Conservation (phyloP, 2,329 filamentous ascomycete genomes). For the Ceratocystis colombiana region DNA sequence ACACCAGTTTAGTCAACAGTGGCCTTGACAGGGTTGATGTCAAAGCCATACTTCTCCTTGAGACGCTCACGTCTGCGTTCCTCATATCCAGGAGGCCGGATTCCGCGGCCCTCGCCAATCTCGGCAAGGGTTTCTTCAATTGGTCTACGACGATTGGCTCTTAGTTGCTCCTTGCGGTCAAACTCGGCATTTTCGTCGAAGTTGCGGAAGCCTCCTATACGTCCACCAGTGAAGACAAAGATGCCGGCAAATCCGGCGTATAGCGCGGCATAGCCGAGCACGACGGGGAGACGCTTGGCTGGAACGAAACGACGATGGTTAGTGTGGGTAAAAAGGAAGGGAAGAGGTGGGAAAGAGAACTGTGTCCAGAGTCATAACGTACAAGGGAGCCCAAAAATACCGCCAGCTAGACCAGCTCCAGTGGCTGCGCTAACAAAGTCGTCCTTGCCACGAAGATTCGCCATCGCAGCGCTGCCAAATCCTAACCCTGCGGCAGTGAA, state of each 20-base stretch:
- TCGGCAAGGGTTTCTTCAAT: slow-evolving; percentile 69
- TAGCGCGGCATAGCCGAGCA: slow-evolving; percentile 55
- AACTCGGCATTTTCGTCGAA: slow-evolving; percentile 57
- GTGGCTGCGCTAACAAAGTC: slow-evolving; percentile 65
- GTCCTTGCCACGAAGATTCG: slow-evolving; percentile 77
- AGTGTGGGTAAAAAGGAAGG: slow-evolving; percentile 1
- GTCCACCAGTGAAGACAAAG: slow-evolving; percentile 59
- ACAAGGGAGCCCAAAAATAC: slow-evolving; percentile 64
- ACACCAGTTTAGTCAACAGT: slow-evolving; percentile 34
- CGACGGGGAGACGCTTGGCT: slow-evolving; percentile 52
- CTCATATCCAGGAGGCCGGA: slow-evolving; percentile 70
- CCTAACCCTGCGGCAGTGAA: slow-evolving; percentile 58
- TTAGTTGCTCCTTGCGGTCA: slow-evolving; percentile 61
- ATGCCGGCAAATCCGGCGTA: slow-evolving; percentile 50
- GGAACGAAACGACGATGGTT: slow-evolving; percentile 24
- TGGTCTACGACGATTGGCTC: slow-evolving; percentile 63
- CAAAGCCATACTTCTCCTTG: slow-evolving; percentile 78
- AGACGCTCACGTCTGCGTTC: slow-evolving; percentile 72
- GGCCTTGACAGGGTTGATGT: slow-evolving; percentile 58
- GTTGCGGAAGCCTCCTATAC: slow-evolving; percentile 30
- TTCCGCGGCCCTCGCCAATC: slow-evolving; percentile 78
- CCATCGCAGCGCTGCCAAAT: slow-evolving; percentile 65
- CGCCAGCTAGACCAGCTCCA: slow-evolving; percentile 66
- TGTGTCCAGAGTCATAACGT: slow-evolving; percentile 31
- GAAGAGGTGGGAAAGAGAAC: neutral